These are phyloP conservation scores for Lachnellula cervina DNA, from an alignment of 2,329 filamentous ascomycete genomes.

Conservation along the genomic window DNA sequence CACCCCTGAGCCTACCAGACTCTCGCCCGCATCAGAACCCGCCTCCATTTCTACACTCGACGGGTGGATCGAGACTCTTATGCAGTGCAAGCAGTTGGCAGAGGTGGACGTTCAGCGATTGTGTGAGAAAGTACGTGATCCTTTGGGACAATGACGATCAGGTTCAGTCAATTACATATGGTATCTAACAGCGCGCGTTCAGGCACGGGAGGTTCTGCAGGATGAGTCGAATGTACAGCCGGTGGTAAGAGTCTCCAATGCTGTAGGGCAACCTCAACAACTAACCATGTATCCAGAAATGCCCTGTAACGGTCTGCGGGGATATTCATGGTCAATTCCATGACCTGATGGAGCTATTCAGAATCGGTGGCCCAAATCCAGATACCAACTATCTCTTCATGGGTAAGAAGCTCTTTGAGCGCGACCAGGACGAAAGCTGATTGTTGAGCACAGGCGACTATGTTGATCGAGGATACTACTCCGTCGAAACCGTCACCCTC, in stretches of 20 bases:
- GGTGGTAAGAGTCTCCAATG: constrained; percentile 61
- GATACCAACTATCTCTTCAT: constrained; percentile 99
- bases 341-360: constrained; percentile 98
- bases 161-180: neutral
- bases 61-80: constrained; percentile 97
- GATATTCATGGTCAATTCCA: constrained; percentile 99
- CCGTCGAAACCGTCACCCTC: constrained; percentile 94
- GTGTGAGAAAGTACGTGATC: constrained; percentile 81
- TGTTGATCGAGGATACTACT: constrained; percentile 98
- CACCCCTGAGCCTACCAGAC: constrained; percentile 70
- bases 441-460: constrained; percentile 68
- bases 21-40: constrained; percentile 75
- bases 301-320: constrained; percentile 95
- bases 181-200: constrained; percentile 17
- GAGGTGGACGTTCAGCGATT: constrained; percentile 93
- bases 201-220: constrained; percentile 94
- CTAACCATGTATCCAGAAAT: constrained; percentile 61
- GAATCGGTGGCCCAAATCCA: constrained; percentile 95
- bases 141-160: constrained; percentile 2
- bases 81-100: constrained; percentile 96
- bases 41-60: constrained; percentile 89
- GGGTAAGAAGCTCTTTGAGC: constrained; percentile 53
- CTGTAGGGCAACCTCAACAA: constrained; percentile 27
- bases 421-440: constrained; percentile 16
- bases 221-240: constrained; percentile 99